Base-by-base conservation (phyloP, 805 yeast species). In the Wickerhamomyces tratensis region DNA sequence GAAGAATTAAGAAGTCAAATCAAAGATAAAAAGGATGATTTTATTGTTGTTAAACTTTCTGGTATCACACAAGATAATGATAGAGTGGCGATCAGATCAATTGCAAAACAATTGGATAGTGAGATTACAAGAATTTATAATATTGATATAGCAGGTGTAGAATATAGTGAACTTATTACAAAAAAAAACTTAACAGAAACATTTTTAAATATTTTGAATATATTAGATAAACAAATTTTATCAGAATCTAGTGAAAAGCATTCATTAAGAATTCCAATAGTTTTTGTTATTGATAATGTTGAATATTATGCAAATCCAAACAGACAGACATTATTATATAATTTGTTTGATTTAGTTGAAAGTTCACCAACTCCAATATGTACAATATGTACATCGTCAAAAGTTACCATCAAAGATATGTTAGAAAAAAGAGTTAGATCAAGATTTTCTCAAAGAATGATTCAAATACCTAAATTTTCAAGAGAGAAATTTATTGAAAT, bases 371-470 rank as follows among this genome's bases (percentile, higher is more conserved):
- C 75, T 2, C 95, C 96, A 1, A 77, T 89, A 6, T 75, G 93
- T 41, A 85, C 91, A 6, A 60, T 93, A 39, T 97, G 98, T 2
- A 62, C 82, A 11, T 80, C 94, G 1, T 72, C 89, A 1, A 79
- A 82, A 41, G 67, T 86, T 39, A 86, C 85, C 6, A 72, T 87
- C 1, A 69, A 89, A 40, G 97, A 91, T 51, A 69, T 77, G 51
- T 65, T 93, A 38, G 99, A 93, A 56, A 93, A 91, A 56, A 72
- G 99, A 53, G 98, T 93, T 1, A 74, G 87, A 50, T 82, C 94
- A 43, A 67, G 99, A 49, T 93, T 89, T 58, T 80, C 93, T 14
- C 96, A 91, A 56, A 65, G 95, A 40, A 62, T 83, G 3, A 70
- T 88, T 25, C 71, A 72, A 14, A 66, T 87, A 34, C 74, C 74